Evolutionary conservation across 2,329 filamentous ascomycete species (phyloP).

Genomic region (Fusarium sp.): DNA sequence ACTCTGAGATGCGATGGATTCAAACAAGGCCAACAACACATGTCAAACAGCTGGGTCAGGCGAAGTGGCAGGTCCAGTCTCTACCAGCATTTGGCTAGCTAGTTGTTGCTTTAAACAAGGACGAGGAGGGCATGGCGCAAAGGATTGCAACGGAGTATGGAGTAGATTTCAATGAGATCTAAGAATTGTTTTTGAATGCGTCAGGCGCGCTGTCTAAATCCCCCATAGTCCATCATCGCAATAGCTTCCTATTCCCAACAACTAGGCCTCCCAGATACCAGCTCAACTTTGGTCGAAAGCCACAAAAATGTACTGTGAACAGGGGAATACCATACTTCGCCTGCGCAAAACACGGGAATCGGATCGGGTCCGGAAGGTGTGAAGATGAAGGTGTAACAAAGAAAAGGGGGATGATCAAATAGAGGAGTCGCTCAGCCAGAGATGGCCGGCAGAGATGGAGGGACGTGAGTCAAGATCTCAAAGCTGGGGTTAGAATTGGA

Average conservation of each 20-base stretch:
- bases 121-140: slow-evolving; percentile 23
- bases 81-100: slow-evolving; percentile 13
- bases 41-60: neutral
- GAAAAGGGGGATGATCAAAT: slow-evolving; percentile 28
- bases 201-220: slow-evolving; percentile 49
- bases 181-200: slow-evolving; percentile 47
- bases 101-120: slow-evolving; percentile 5
- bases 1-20: slow-evolving; percentile 2
- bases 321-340: slow-evolving; percentile 46
- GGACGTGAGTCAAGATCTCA: slow-evolving; percentile 7
- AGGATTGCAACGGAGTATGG: slow-evolving; percentile 31
- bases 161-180: slow-evolving; percentile 49
- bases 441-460: neutral
- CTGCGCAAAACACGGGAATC: slow-evolving; percentile 44
- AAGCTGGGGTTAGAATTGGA: slow-evolving; percentile 65
- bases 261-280: slow-evolving; percentile 41
- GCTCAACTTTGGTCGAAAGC: slow-evolving; percentile 37
- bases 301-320: slow-evolving; percentile 43
- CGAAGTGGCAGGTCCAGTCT: slow-evolving; percentile 4
- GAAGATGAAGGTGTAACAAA: slow-evolving; percentile 32
- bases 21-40: slow-evolving; percentile 1
- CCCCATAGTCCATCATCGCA: slow-evolving; percentile 35
- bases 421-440: slow-evolving; percentile 10
- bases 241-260: slow-evolving; percentile 42
- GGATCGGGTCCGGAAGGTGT: slow-evolving; percentile 32